Conservation (phyloP, 352 stramenopile species). For the Globisporangium heterothallicum region DNA sequence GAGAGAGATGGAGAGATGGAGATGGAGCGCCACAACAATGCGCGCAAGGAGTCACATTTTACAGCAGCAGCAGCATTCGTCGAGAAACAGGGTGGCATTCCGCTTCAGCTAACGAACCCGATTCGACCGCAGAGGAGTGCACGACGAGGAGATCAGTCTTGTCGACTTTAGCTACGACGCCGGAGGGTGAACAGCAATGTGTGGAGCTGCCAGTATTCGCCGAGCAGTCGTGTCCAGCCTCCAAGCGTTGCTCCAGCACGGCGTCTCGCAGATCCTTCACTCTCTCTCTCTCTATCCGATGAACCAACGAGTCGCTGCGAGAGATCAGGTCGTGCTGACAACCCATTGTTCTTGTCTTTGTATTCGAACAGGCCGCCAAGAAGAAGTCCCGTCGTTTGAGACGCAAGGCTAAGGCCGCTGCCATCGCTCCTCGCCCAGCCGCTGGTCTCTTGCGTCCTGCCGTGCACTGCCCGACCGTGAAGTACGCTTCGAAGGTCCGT, state of each 20-base stretch:
- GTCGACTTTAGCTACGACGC: too few species aligned
- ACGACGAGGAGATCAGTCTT: too few species aligned
- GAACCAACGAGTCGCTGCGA: not conserved
- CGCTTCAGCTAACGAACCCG: too few species aligned
- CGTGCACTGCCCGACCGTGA: conserved; percentile 97
- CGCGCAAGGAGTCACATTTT: too few species aligned
- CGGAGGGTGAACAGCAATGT: too few species aligned
- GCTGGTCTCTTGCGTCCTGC: conserved; percentile 94
- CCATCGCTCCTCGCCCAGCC: conserved; percentile 95
- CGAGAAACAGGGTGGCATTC: too few species aligned
- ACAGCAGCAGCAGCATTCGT: too few species aligned
- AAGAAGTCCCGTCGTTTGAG: conserved; percentile 94
- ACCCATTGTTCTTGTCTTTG: conserved; percentile 34
- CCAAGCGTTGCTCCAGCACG: too few species aligned
- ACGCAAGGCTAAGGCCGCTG: conserved; percentile 97
- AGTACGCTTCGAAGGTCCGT: conserved; percentile 98
- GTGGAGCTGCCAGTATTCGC: too few species aligned
- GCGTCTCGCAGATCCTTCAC: not conserved
- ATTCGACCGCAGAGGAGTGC: too few species aligned
- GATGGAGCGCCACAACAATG: not conserved
- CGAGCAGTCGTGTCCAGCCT: too few species aligned
- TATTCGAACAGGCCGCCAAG: conserved; percentile 93
- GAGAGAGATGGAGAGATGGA: not conserved
- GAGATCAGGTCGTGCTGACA: too few species aligned
- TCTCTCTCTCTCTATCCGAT: not conserved